Conservation (phyloP, 106 monocot genomes). For the Iris macrosiphon region DNA sequence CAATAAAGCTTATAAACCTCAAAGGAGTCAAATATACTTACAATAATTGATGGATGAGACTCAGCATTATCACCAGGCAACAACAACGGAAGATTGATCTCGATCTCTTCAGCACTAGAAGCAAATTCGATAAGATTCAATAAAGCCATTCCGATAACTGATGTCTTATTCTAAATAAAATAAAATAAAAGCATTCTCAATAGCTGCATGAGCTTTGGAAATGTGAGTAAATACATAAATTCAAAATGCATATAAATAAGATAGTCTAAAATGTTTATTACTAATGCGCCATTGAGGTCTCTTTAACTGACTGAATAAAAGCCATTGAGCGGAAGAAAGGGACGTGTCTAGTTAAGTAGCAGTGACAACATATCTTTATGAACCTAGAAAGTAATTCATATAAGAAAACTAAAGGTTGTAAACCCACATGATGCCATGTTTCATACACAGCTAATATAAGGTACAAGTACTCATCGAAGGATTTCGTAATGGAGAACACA, state of each 20-base stretch:
- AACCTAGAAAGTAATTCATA: not conserved
- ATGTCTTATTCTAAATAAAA: conserved; percentile 52
- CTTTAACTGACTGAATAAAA: too few species aligned
- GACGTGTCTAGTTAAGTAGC: too few species aligned
- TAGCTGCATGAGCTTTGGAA: too few species aligned
- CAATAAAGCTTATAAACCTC: too few species aligned
- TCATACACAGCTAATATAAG: conserved; percentile 2
- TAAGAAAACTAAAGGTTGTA: not conserved
- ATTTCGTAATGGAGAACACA: too few species aligned
- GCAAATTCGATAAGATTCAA: conserved; percentile 79
- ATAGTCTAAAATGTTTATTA: too few species aligned
- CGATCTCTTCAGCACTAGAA: conserved; percentile 37
- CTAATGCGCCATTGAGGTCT: too few species aligned
- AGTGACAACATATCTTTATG: not conserved
- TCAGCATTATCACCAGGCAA: conserved; percentile 21
- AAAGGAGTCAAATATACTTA: too few species aligned
- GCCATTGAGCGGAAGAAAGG: too few species aligned
- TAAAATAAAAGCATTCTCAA: too few species aligned
- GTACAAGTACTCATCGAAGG: conserved; percentile 1
- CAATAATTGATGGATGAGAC: conserved; percentile 41
- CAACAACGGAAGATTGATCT: conserved; percentile 51
- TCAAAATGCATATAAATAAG: too few species aligned
- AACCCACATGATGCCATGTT: conserved; percentile 10
- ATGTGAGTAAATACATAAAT: too few species aligned
- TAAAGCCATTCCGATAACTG: conserved; percentile 57